Base-by-base conservation (phyloP, 768 basidiomycete species). In the Hypholoma sublateritium region DNA sequence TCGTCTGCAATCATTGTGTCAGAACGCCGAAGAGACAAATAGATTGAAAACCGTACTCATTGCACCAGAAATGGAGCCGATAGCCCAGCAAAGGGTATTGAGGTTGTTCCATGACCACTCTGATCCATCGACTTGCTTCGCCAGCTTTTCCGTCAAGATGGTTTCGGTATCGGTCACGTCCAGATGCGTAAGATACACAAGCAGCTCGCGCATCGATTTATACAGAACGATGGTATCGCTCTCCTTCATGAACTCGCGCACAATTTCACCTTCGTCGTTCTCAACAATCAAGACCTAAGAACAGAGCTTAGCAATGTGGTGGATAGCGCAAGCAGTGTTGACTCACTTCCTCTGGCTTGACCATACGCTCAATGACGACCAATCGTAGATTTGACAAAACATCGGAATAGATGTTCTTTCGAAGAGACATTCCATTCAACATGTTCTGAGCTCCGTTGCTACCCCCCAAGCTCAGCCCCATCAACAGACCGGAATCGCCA, bases 31-130 rank as follows among this genome's bases (percentile, higher is more conserved):
- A 41, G 41, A 12, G 14, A 9, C 4, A 37, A 1, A 36, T 25
- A 34, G 3, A 44, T 58, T 25, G 11, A 43, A 51, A 19, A 77
- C 82, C 92, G 71, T 67, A 95, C 95, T 98, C 97, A 98, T 99
- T 2, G 96, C 95, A 42, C 95, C 95, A 19, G 96, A 98, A 59
- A 99, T 98, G 1, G 95, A 98, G 57, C 97, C 97, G 65, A 98
- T 99, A 53, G 97, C 97, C 97, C 97, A 99, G 73, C 97, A 99
- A 11, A 99, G 85, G 3, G 96, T 98, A 74, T 98, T 99, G 54
- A 98, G 79, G 70, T 98, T 98, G 65, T 97, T 91, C 97, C 97
- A 99, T 24, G 95, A 97, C 97, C 97, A 99, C 73, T 99, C 97
- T 11, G 89, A 86, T 14, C 93, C 94, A 66, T 98, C 95, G 11